Conservation (phyloP, 257 asterid species). For the Hygrophila difformis region DNA sequence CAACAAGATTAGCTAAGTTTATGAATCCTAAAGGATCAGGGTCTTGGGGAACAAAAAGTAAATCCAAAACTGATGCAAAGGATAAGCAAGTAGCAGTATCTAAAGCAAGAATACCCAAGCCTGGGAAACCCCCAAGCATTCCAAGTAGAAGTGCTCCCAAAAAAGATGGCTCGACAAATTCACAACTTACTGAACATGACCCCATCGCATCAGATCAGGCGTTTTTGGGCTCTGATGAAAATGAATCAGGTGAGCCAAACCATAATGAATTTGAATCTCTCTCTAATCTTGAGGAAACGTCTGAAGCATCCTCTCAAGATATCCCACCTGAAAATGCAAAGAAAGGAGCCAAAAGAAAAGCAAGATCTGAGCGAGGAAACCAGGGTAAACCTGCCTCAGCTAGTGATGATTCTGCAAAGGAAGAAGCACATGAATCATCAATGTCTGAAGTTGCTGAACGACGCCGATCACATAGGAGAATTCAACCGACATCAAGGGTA, state of each 20-base stretch:
- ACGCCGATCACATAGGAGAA: constrained; percentile 90
- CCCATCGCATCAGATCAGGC: constrained; percentile 25
- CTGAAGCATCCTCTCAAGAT: constrained; percentile 50
- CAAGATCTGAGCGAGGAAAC: constrained; percentile 42
- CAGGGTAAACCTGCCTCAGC: constrained; percentile 43
- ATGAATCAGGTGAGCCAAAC: constrained; percentile 39
- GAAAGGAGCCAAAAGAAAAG: constrained; percentile 34
- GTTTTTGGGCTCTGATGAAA: constrained; percentile 34
- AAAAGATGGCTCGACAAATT: constrained; percentile 44
- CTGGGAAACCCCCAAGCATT: constrained; percentile 55
- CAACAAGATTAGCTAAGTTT: constrained; percentile 45
- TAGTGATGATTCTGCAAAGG: constrained; percentile 34
- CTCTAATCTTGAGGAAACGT: constrained; percentile 37
- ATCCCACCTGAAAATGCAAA: constrained; percentile 30
- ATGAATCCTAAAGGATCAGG: constrained; percentile 58
- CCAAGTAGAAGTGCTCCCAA: constrained; percentile 46
- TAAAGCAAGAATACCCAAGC: constrained; percentile 37
- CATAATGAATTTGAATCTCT: constrained; percentile 27
- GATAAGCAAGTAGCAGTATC: constrained; percentile 53
- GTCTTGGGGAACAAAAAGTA: constrained; percentile 40
- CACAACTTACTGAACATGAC: constrained; percentile 30
- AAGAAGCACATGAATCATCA: constrained; percentile 32
- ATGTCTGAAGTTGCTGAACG: constrained; percentile 55
- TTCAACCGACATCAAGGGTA: constrained; percentile 98
- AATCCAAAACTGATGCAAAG: constrained; percentile 44